phyloP scores from a whole-genome alignment of 768 basidiomycete species.

The Leccinum uliginosum region DNA sequence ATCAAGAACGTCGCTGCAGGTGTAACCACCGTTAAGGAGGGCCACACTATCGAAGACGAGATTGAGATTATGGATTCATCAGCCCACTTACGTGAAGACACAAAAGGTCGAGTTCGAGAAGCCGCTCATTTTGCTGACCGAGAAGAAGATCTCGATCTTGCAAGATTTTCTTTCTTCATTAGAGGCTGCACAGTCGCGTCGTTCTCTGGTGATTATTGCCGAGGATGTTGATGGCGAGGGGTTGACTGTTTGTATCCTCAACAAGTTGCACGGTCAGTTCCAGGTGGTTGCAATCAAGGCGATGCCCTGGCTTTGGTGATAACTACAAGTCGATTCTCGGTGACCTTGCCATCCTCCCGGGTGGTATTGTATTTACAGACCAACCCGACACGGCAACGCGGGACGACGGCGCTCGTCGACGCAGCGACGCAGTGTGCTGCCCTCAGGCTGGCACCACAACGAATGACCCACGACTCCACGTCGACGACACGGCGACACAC shows the following conservation, averaged over 20 bases:
- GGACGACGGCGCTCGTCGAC: too few species aligned
- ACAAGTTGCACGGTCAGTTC: slow-evolving; percentile 98
- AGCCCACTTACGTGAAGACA: slow-evolving; percentile 97
- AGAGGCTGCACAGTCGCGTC: slow-evolving; percentile 75
- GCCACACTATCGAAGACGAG: slow-evolving; percentile 95
- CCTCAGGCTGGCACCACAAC: too few species aligned
- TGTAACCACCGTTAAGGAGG: slow-evolving; percentile 99
- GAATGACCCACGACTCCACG: too few species aligned
- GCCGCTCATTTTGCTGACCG: slow-evolving; percentile 86
- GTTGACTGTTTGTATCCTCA: slow-evolving; percentile 94
- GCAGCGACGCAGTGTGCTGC: too few species aligned
- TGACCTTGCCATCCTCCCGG: slow-evolving; percentile 94
- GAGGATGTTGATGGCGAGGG: slow-evolving; percentile 99
- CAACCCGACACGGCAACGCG: slow-evolving; percentile 64
- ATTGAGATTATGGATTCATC: slow-evolving; percentile 98
- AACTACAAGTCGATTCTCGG: slow-evolving; percentile 99
- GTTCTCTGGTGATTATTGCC: slow-evolving; percentile 93
- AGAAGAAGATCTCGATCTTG: slow-evolving; percentile 96
- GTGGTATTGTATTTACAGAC: slow-evolving; percentile 95
- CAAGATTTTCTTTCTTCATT: slow-evolving; percentile 95
- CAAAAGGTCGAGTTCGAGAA: slow-evolving; percentile 98
- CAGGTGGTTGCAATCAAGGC: slow-evolving; percentile 94
- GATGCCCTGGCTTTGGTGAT: slow-evolving; percentile 87
- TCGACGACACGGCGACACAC: too few species aligned
- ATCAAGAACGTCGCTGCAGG: slow-evolving; percentile 99